Percentiles rank a stretch among this genome's conserved stretches.
These are phyloP conservation scores for Spathaspora sp. DNA, from an alignment of 805 yeast species.

Conservation along the genomic window DNA sequence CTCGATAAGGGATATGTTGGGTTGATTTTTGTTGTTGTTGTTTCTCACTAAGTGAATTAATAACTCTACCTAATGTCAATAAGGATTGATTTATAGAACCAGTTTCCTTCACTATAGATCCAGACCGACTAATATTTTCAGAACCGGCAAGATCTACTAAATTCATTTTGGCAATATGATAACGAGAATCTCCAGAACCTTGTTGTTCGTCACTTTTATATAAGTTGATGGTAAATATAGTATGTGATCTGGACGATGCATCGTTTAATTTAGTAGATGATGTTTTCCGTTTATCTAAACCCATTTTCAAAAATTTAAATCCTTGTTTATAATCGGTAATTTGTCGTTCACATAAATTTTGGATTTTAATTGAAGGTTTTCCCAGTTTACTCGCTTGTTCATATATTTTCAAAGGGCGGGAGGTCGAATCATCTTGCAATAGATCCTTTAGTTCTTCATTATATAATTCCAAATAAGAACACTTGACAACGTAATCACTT, in stretches of 20 bases:
- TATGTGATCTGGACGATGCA: constrained; percentile 71
- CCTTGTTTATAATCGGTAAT: constrained; percentile 56
- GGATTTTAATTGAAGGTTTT: constrained; percentile 43
- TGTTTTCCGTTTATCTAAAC: constrained; percentile 58
- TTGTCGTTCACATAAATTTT: constrained; percentile 61
- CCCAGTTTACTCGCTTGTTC: constrained; percentile 23
- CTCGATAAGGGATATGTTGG: constrained; percentile 80
- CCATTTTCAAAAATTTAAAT: constrained; percentile 49
- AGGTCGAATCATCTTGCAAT: constrained; percentile 42
- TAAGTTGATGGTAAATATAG: constrained; percentile 65
- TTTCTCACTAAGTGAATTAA: constrained; percentile 47
- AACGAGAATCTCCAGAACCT: constrained; percentile 10
- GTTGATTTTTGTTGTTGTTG: constrained; percentile 5
- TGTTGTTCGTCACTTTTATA: constrained; percentile 34
- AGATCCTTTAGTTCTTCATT: constrained; percentile 83
- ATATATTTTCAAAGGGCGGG: constrained; percentile 30
- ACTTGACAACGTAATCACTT: constrained; percentile 65
- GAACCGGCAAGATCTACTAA: constrained; percentile 94
- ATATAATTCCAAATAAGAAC: constrained; percentile 81
- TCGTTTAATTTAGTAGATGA: constrained; percentile 75
- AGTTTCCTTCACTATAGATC: constrained; percentile 91
- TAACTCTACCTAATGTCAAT: constrained; percentile 84
- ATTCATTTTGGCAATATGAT: constrained; percentile 62
- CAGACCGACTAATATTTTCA: constrained; percentile 83
- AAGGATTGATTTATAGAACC: constrained; percentile 89